A percentile compares a stretch with the other conserved stretches of the same genome.
Conservation (phyloP, 228 moss, liverwort and hornwort genomes). For the Sphagnum fallax region DNA sequence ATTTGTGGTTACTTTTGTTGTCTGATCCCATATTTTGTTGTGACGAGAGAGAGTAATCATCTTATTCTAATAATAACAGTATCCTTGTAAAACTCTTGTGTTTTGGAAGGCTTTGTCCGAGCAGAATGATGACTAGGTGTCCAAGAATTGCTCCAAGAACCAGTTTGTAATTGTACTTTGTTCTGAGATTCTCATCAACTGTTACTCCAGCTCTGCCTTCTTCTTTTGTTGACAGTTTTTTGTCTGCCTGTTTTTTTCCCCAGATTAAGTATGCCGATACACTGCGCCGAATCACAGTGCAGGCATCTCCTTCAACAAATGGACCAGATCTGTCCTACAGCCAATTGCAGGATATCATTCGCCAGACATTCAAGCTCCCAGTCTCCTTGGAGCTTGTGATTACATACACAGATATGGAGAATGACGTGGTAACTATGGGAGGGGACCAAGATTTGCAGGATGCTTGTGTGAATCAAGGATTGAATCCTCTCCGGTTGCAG, state of each 20-base stretch:
- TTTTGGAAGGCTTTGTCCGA: not conserved
- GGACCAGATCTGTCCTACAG: conserved; percentile 37
- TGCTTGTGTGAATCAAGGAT: conserved; percentile 53
- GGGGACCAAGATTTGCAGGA: conserved; percentile 61
- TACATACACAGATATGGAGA: conserved; percentile 66
- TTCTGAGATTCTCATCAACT: not conserved
- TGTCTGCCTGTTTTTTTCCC: too few species aligned
- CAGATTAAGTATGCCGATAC: conserved; percentile 73
- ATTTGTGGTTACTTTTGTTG: too few species aligned
- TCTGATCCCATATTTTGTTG: too few species aligned
- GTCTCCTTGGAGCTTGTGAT: conserved; percentile 36
- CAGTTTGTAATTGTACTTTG: too few species aligned
- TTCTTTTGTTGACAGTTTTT: not conserved
- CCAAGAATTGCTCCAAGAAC: too few species aligned
- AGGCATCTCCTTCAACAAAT: conserved; percentile 9
- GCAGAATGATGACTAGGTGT: not conserved
- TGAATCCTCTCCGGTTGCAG: conserved; percentile 74
- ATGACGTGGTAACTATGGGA: conserved; percentile 73
- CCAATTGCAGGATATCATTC: conserved; percentile 50
- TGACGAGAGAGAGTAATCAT: too few species aligned
- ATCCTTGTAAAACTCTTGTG: too few species aligned
- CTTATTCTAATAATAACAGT: too few species aligned
- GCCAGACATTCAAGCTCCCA: conserved; percentile 58
- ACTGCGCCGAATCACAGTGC: conserved; percentile 60
- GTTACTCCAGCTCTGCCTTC: not conserved